Evolutionary conservation across 169 alveolate genomes (phyloP), one percentile per base, ranked within the genome.

Genomic region (Neospora caninum): DNA sequence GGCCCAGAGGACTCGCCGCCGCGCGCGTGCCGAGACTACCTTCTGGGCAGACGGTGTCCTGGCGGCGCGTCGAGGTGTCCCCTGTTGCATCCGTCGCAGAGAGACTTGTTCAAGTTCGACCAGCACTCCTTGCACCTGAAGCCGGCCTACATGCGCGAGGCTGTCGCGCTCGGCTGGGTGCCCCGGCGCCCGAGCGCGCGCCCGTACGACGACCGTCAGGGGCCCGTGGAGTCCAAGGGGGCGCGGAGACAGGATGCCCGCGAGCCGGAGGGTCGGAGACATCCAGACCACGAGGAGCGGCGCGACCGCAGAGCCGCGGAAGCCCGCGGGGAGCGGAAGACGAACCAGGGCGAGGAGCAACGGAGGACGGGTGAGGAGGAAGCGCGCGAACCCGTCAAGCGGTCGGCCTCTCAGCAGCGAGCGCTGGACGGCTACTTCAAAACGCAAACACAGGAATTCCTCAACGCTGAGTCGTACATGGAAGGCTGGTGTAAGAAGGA

Each of bases 401-500:
- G 94, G 22, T 69, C 94, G 20, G 73, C 94, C 4, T 87, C 86
- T 7, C 94, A 92, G 86, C 91, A 92, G 73, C 0, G 91, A 6
- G 94, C 80, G 58, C 42, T 92, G 87, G 36, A 69, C 41, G 94
- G 80, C 0, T 92, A 92, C 78, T 80, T 92, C 54, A 31, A 83
- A 29, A 43, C 64, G 34, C 86, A 92, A 91, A 82, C 94, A 0
- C 38, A 80, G 29, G 94, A 80, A 31, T 92, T 92, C 88, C 86
- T 92, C 27, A n/a, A 87, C 67, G 78, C 94, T 0, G 94, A 92
- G 34, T 87, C 94, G 0, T 92, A 92, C 70, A 58, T 92, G 34
- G 94, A 92, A 70, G 94, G 94, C 10, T 92, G 94, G 94, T 78
- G 87, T 39, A 92, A 92, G 91, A 80, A 70, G 86, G 94, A 92